Conservation (phyloP, 2,329 filamentous ascomycete species). For the Zasmidium angulare region DNA sequence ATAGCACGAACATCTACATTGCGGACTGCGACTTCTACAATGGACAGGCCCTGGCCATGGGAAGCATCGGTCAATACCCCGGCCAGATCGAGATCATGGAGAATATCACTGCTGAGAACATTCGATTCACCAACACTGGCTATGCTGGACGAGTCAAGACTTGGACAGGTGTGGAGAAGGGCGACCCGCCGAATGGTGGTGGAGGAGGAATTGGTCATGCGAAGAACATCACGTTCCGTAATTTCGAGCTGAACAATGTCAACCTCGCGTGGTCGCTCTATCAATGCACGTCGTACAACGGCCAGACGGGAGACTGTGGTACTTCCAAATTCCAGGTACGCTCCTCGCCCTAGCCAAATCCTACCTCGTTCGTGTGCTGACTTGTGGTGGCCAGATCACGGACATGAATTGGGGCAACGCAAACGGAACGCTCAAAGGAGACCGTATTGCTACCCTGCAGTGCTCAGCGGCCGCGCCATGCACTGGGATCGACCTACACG, state of each 20-base stretch:
- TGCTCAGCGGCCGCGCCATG: constrained; percentile 32
- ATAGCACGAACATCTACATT: constrained; percentile 56
- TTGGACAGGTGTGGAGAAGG: constrained; percentile 51
- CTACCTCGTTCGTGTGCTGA: not conserved
- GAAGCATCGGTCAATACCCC: constrained; percentile 58
- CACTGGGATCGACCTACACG: constrained; percentile 23
- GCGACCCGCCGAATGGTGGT: constrained; percentile 60
- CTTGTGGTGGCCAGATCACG: constrained; percentile 30
- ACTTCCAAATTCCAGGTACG: constrained; percentile 37
- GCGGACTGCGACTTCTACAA: constrained; percentile 51
- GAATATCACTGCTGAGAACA: constrained; percentile 50
- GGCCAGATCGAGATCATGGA: constrained; percentile 51
- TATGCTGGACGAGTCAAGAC: constrained; percentile 49
- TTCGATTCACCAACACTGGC: constrained; percentile 29
- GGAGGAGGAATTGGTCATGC: constrained; percentile 54
- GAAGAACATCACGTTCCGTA: constrained; percentile 38
- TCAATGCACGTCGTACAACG: constrained; percentile 30
- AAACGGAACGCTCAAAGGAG: constrained; percentile 30
- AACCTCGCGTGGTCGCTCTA: constrained; percentile 29
- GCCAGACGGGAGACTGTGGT: constrained; percentile 25
- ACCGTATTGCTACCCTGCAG: constrained; percentile 28
- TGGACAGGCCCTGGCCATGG: constrained; percentile 56
- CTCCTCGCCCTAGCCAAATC: not conserved
- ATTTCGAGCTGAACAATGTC: constrained; percentile 31
- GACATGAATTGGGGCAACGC: constrained; percentile 35